Evolutionary conservation across 2,329 filamentous ascomycete species (phyloP).

Genomic region (Aureobasidium sp.): DNA sequence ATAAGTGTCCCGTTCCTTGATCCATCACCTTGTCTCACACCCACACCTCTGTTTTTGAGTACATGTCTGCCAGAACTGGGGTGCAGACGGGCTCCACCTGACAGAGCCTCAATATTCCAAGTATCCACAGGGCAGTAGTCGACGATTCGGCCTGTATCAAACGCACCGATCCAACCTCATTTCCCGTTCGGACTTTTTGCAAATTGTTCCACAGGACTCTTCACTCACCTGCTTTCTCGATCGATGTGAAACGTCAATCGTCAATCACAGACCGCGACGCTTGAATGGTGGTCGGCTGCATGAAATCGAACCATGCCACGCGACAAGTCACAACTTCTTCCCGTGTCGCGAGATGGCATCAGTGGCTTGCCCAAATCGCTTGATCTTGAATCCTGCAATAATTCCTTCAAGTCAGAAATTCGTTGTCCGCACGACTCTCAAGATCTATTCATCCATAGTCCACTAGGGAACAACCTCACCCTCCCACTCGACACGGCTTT

Average conservation of each 20-base stretch:
- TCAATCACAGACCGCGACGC: not conserved
- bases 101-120: not conserved
- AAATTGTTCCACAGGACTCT: constrained; percentile 1
- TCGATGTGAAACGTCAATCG: constrained; percentile 7
- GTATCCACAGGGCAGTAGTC: not conserved
- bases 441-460: not conserved
- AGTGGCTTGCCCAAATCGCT: constrained; percentile 3
- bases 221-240: not conserved
- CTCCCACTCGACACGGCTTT: not conserved
- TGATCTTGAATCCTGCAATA: not conserved
- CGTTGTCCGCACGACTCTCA: not conserved
- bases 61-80: constrained; percentile 1
- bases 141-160: not conserved
- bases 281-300: not conserved
- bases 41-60: not conserved
- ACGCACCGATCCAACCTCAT: constrained; percentile 4
- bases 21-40: constrained; percentile 2
- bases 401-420: not conserved
- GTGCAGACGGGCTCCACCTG: not conserved
- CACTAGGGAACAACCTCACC: not conserved
- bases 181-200: constrained; percentile 7
- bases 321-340: constrained; percentile 4
- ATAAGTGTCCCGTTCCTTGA: constrained; percentile 3
- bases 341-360: constrained; percentile 8
- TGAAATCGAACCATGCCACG: constrained; percentile 11